A percentile compares a stretch with the other conserved stretches of the same genome.
phyloP scores from a whole-genome alignment of 768 basidiomycete species.

The Gautieria morchelliformis region DNA sequence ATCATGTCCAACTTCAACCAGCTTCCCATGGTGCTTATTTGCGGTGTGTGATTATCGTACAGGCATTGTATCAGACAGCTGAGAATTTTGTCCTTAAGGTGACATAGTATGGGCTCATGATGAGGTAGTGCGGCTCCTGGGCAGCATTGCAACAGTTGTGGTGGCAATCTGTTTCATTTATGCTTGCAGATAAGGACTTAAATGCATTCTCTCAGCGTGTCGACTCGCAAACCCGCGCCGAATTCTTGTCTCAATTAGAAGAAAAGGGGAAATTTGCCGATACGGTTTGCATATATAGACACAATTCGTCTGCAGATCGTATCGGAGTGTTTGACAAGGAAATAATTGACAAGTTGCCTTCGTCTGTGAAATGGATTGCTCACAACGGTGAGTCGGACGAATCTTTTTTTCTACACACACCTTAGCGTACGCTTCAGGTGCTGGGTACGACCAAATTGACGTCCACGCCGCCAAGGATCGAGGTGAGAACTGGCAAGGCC shows the following conservation, averaged over 20 bases:
- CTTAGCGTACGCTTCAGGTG: slow-evolving; percentile 19
- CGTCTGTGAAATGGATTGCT: slow-evolving; percentile 72
- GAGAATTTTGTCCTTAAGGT: slow-evolving; percentile 28
- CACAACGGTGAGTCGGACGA: slow-evolving; percentile 52
- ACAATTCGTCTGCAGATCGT: slow-evolving; percentile 51
- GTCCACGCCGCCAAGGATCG: slow-evolving; percentile 60
- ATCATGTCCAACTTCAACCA: not conserved
- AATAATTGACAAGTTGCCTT: slow-evolving; percentile 58
- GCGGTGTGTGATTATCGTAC: slow-evolving; percentile 14
- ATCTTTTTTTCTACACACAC: not conserved
- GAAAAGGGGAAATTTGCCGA: slow-evolving; percentile 66
- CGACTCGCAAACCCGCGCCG: slow-evolving; percentile 52
- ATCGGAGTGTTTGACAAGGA: slow-evolving; percentile 79
- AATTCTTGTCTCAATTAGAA: slow-evolving; percentile 57
- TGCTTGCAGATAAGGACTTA: too few relatives aligned
- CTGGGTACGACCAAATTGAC: slow-evolving; percentile 87
- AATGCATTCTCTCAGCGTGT: slow-evolving; percentile 27
- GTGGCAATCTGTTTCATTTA: slow-evolving; percentile 27
- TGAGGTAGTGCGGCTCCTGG: slow-evolving; percentile 56
- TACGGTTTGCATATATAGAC: slow-evolving; percentile 68
- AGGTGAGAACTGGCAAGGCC: slow-evolving; percentile 32
- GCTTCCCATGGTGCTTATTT: slow-evolving; percentile 23
- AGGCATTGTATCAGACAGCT: not conserved
- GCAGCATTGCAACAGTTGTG: slow-evolving; percentile 61
- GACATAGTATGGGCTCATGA: slow-evolving; percentile 75